Evolutionary conservation across 306 rosid species (phyloP), one percentile per base, ranked within the genome.

Genomic region (Rosa persica): DNA sequence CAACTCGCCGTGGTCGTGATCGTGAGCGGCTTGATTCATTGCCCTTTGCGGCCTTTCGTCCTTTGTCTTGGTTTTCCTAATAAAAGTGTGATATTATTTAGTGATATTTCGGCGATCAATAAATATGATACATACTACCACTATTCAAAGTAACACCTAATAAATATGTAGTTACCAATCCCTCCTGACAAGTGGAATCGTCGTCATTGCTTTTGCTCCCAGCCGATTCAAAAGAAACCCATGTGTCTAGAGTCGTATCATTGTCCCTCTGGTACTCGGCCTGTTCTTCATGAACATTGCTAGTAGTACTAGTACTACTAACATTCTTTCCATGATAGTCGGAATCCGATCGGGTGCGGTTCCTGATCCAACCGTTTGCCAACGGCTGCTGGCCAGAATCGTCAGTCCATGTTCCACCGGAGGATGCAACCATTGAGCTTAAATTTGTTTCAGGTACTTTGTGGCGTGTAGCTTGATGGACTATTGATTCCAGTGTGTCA

Each of bases 401-500:
- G 11, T 64, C 71, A 4, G 55, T 73, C 82, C 87, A 62, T 75
- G 82, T 76, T 23, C 75, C 72, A 36, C 81, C 57, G 3, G 83
- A 71, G 78, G 91, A 49, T 65, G 83, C 69, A 40, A 38, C 65
- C 64, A 57, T 38, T 47, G 87, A 65, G 84, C 70, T 57, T 8
- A 62, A 49, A 16, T 81, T 75, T 40, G 87, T 67, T 19, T 68
- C 80, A 76, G 71, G 83, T 64, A 34, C 23, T 60, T 49, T 44
- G 36, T 85, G 84, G 67, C 61, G 44, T 38, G 88, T 83, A 49
- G 90, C 97, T 71, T 88, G 97, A 51, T 82, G 81, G 60, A 92
- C 94, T 8, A 92, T 43, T 5, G 93, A 90, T 78, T 92, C 94
- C 16, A 92, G 74, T 10, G 94, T 92, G 12, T 84, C 90, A 47